These are phyloP conservation scores for Stenocarpella maydis DNA, from an alignment of 2,329 filamentous ascomycete species.

Conservation along the genomic window DNA sequence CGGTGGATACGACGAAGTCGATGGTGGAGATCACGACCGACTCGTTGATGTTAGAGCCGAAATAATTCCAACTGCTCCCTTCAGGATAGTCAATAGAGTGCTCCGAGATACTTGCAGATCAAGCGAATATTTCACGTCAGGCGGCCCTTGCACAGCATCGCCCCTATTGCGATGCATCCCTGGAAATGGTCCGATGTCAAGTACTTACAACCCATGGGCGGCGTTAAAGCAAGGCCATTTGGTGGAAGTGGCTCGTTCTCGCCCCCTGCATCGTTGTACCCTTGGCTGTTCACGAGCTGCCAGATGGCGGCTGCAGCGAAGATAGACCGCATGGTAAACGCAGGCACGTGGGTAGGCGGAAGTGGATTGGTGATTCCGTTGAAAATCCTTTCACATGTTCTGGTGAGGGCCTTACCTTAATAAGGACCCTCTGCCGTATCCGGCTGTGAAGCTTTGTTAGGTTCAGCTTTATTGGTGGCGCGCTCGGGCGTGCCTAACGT, in stretches of 20 bases:
- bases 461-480: neutral
- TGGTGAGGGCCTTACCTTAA: conserved; percentile 6
- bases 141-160: too few species aligned
- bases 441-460: neutral
- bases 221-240: conserved; percentile 23
- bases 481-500: conserved; percentile 4
- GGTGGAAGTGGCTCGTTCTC: conserved; percentile 3
- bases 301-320: neutral
- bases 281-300: neutral
- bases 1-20: conserved; percentile 23
- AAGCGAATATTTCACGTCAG: too few species aligned
- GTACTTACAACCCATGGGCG: conserved; percentile 24
- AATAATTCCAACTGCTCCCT: conserved; percentile 29
- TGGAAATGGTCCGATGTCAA: neutral
- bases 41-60: conserved; percentile 27
- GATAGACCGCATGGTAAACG: neutral
- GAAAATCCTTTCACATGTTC: neutral
- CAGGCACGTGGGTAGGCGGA: too few species aligned
- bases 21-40: conserved; percentile 20
- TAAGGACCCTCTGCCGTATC: neutral
- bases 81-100: neutral
- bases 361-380: too few species aligned
- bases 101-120: neutral
- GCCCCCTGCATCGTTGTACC: neutral
- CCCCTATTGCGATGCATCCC: too few species aligned